Evolutionary conservation across 129 eudicot genomes (phyloP), one percentile per base, ranked within the genome.

Genomic region (Escallonia herrerae): DNA sequence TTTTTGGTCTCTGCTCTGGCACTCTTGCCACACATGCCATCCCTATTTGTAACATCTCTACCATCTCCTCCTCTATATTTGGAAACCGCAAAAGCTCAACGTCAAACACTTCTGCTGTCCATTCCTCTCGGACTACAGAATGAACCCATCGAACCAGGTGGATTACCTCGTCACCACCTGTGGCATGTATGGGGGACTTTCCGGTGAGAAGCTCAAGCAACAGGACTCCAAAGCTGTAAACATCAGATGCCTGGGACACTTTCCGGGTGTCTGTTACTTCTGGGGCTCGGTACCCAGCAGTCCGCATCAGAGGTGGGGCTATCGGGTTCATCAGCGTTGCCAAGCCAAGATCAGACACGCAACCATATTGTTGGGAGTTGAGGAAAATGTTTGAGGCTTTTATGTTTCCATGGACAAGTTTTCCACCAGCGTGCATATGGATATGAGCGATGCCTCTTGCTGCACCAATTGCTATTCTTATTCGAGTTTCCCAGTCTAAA

Each of bases 21-120:
- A 72, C 76, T 58, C 89, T 67, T 1, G 71, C 78, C 14, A 74
- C 91, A 52, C 95, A 93, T 40, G 84, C 83, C 89, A 93, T 74
- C 47, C 95, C 98, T 62, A 88, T 76, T 69, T 86, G 95, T 80
- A 93, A 55, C 96, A 93, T 81, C 58, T 83, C 81, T 63, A 88
- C 95, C 95, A 88, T 80, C 65, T 88, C 98, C 71, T 88, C 96
- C 72, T 93, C 98, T 40, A 88, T 81, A 44, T 93, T 82, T 2
- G 96, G 95, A 56, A 72, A 85, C 86, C 74, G 83, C 76, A 93
- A 43, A 3, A 88, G 74, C 73, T 81, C 91, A 40, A 88, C 74
- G 40, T 93, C 98, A 72, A 93, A 93, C 55, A 93, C 98, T 77
- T 93, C 96, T n/a, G 96, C 91, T 0, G 96, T 88, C 98, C 96